These are phyloP conservation scores for Linnemannia schmuckeri DNA, from an alignment of 192 early-diverging fungal species.

Conservation along the genomic window DNA sequence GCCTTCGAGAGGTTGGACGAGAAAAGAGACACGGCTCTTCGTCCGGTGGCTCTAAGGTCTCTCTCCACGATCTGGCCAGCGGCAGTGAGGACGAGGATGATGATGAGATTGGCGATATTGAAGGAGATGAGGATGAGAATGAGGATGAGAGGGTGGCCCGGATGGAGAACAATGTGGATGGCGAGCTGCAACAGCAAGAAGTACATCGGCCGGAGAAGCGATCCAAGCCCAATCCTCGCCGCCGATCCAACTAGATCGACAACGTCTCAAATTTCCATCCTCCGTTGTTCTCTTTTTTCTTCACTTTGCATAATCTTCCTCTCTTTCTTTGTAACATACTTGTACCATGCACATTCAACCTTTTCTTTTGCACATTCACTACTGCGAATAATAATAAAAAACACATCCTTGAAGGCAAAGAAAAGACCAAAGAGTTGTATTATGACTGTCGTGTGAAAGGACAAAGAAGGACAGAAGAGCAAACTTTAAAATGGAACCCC, in stretches of 20 bases:
- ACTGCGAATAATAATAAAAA: no score
- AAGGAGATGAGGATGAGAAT: constrained; percentile 20
- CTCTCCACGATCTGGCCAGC: constrained; percentile 19
- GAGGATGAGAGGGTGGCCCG: neutral
- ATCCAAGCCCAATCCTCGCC: constrained; percentile 10
- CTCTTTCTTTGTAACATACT: neutral
- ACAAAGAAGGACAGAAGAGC: neutral
- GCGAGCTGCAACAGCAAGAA: neutral
- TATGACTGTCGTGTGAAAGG: neutral
- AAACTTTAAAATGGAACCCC: neutral
- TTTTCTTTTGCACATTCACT: no score
- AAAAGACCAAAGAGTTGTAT: no score
- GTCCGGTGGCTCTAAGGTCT: neutral
- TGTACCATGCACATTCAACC: neutral
- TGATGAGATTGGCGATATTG: constrained; percentile 9
- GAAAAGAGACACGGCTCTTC: constrained; percentile 20
- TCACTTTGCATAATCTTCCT: neutral
- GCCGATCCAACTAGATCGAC: neutral
- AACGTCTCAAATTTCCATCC: no score
- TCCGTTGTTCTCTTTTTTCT: neutral
- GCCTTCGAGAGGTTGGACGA: constrained; percentile 55
- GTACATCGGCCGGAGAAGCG: neutral
- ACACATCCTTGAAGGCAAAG: no score
- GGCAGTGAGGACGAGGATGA: constrained; percentile 27
- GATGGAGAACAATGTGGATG: constrained; percentile 4